Base-by-base conservation (phyloP, 1,284 basidiomycete genomes). In the Fomitopsis palustris region DNA sequence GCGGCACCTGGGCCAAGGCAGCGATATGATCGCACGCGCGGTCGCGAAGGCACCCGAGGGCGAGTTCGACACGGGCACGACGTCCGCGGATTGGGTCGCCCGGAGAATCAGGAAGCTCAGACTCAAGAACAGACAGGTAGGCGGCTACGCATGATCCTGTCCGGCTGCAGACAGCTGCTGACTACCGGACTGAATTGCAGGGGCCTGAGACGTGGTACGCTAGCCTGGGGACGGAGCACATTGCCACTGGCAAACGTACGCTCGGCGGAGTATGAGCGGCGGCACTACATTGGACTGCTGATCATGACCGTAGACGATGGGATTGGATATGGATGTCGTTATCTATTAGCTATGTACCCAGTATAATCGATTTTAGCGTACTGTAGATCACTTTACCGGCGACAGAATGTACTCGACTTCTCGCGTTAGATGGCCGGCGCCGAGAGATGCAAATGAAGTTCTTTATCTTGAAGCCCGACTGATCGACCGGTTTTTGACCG, bases 21-120 rank as follows among this genome's bases (percentile, higher is more conserved):
- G 85, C 61, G 59, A 70, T 1, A 53, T 78, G 4, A 81, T 87
- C 8, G 74, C 74, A 1, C 74, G 72, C 0, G 74, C 77, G 4
- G 75, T 77, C 8, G 66, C 66, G 31, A 65, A 68, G 35, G 68
- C 70, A 8, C 68, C 71, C 0, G 69, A 68, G n/a, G 69, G 70
- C 29, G 68, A 73, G 53, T 79, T 71, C 57, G 66, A 76, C 23
- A 74, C 77, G 2, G 75, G 74, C 8, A 69, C 72, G 16, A 83
- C 81, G 0, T 76, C 81, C 0, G 70, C 64, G 1, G 78, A 83
- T 47, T 84, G 83, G 83, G 76, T 81, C 37, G 62, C 74, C 3
- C 74, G 78, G 53, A 70, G 81, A n/a, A 70, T 81, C 61, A 78
- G 74, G 57, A 77, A 79, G 49, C 70, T 78, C 56, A 72, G 82